phyloP scores from a whole-genome alignment of 2,329 filamentous ascomycete species.

The Monilinia aucupariae region DNA sequence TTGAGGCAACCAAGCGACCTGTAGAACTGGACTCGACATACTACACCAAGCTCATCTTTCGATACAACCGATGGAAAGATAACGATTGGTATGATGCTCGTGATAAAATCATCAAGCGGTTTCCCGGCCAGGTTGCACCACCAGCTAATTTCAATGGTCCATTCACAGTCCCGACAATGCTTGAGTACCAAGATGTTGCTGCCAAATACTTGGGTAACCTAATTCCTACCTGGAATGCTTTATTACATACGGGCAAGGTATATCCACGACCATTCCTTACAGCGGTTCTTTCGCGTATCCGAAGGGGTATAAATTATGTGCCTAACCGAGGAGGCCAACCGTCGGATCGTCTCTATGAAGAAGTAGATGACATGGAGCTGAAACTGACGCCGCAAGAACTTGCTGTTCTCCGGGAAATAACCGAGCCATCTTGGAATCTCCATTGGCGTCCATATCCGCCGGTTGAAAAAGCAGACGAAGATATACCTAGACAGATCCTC shows the following conservation, averaged over 20 bases:
- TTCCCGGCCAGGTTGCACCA: slow-evolving; percentile 14
- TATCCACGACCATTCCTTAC: neutral
- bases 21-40: slow-evolving; percentile 28
- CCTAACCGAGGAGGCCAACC: neutral
- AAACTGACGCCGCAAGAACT: slow-evolving; percentile 1
- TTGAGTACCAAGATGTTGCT: slow-evolving; percentile 18
- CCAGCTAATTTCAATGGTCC: slow-evolving; percentile 29
- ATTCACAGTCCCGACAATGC: slow-evolving; percentile 15
- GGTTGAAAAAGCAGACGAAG: neutral
- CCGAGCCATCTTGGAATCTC: slow-evolving; percentile 1
- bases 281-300: slow-evolving; percentile 1
- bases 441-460: slow-evolving; percentile 3
- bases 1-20: slow-evolving; percentile 28
- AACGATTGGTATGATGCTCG: slow-evolving; percentile 18
- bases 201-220: neutral
- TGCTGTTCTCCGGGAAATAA: neutral
- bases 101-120: neutral
- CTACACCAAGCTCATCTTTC: slow-evolving; percentile 27
- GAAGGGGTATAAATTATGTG: neutral
- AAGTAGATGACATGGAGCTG: neutral
- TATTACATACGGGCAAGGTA: neutral
- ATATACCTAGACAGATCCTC: neutral
- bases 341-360: neutral
- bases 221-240: neutral
- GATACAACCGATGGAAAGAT: slow-evolving; percentile 25